phyloP scores from a whole-genome alignment of 2,329 filamentous ascomycete species.

The Colletotrichum agaves region DNA sequence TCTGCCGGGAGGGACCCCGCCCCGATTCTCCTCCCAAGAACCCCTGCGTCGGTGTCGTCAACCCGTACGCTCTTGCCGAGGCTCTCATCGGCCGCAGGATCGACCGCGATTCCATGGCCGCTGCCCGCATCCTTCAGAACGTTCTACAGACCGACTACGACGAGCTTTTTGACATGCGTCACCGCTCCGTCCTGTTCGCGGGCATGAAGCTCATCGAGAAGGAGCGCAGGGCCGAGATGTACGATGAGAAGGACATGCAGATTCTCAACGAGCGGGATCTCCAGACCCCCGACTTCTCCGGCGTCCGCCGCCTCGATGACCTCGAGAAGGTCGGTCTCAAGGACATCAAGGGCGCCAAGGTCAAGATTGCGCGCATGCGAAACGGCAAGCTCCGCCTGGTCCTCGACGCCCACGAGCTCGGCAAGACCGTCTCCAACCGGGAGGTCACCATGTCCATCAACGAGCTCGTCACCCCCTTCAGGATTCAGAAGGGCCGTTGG shows the following conservation, averaged over 20 bases:
- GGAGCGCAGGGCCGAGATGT: conserved; percentile 49
- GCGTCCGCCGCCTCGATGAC: conserved; percentile 51
- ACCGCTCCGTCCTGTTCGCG: conserved; percentile 54
- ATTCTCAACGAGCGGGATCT: conserved; percentile 55
- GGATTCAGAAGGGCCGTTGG: conserved; percentile 47
- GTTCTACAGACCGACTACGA: conserved; percentile 59
- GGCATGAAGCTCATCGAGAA: conserved; percentile 54
- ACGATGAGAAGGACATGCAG: conserved; percentile 52
- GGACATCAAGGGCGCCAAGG: conserved; percentile 47
- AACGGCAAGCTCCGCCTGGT: conserved; percentile 58
- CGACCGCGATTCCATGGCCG: conserved; percentile 48
- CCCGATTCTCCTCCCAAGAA: conserved; percentile 53
- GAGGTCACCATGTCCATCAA: conserved; percentile 54
- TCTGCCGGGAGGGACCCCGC: conserved; percentile 41
- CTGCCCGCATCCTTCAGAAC: conserved; percentile 51
- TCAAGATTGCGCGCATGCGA: conserved; percentile 54
- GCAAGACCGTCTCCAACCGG: conserved; percentile 50
- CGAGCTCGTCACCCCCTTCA: conserved; percentile 53
- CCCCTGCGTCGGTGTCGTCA: conserved; percentile 52
- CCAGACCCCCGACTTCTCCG: conserved; percentile 55
- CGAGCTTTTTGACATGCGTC: conserved; percentile 58
- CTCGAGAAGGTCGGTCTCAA: conserved; percentile 54
- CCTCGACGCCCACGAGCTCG: conserved; percentile 48
- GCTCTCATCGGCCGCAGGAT: conserved; percentile 54
- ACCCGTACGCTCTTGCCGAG: conserved; percentile 57